Evolutionary conservation across 805 yeast species (phyloP).

Genomic region (Wickerhamiella azyma): DNA sequence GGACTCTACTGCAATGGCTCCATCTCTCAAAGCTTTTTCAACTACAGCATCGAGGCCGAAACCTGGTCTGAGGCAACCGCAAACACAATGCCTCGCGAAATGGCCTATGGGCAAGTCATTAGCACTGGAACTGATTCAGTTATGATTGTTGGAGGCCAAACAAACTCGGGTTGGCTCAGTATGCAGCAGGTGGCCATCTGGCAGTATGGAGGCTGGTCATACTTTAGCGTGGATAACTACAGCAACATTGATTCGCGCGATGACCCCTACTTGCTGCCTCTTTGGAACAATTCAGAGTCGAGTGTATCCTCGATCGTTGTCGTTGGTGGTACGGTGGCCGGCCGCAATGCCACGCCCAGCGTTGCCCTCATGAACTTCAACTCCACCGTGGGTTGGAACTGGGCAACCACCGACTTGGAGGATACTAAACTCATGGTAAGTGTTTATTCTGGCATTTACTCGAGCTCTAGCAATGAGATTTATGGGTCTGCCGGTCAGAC

Average conservation of each 20-base stretch:
- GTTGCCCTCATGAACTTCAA: conserved; percentile 30
- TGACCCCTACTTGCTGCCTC: conserved; percentile 40
- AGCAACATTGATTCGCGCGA: conserved; percentile 39
- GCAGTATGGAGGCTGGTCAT: conserved; percentile 61
- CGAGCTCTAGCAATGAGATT: neutral
- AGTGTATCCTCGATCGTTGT: conserved; percentile 29
- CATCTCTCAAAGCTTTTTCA: conserved; percentile 16
- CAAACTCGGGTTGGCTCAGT: conserved; percentile 51
- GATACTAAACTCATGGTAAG: conserved; percentile 12
- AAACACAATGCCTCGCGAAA: conserved; percentile 18
- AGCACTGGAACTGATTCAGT: conserved; percentile 13
- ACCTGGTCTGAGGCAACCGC: conserved; percentile 12
- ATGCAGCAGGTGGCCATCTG: conserved; percentile 64
- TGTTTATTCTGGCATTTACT: conserved; percentile 11
- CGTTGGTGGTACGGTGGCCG: conserved; percentile 44
- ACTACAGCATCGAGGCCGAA: conserved; percentile 14
- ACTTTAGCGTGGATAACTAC: conserved; percentile 25
- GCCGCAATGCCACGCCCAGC: conserved; percentile 31
- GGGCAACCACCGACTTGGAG: conserved; percentile 20
- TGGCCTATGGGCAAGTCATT: conserved; percentile 17
- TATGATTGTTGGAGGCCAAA: conserved; percentile 49
- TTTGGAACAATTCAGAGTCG: conserved; percentile 27
- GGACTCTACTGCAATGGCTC: conserved; percentile 19
- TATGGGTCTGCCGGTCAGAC: neutral
- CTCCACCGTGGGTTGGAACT: conserved; percentile 32